Base-by-base conservation (phyloP, 208 protist species). In the Leishmania major region DNA sequence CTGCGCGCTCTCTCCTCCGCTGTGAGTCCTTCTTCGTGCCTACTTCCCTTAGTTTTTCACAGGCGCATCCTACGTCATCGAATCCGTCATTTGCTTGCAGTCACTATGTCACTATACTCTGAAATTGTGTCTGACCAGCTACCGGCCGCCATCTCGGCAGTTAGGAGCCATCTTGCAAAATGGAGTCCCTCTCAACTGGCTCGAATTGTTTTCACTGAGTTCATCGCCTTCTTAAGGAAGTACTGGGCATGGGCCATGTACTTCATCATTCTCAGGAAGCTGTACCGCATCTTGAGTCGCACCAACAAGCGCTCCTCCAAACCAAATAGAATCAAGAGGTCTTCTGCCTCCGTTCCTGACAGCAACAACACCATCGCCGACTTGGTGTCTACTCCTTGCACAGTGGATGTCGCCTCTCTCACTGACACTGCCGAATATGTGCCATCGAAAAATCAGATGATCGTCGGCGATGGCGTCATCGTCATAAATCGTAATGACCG, bases 401-500 rank as follows among this genome's bases (percentile, higher is more conserved):
- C 45, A 31, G 77, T 76, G 55, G 79, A 88, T 47, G 72, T 64
- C 15, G 59, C 79, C 22, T 89, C 78, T 35, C 40, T 86, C 17
- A 43, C 69, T 28, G 79, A 81, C 7, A 35, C 57, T 45, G 70
- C 73, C 4, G 79, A 81, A 28, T 74, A 43, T 1, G 70, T 69
- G 49, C 86, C 83, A 0, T 47, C 75, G 0, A 79, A 70, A 3
- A 88, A 90, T 57, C 86, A 89, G 43, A 80, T 90, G 45, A 83
- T 93, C 45, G 83, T 90, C 17, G 80, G 83, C n/a, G 90, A 92
- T 67, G 88, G 85, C 25, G 84, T 92, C 59, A 90, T 93, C 45
- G 86, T 93, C 60, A 78, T 93, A 15, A 91, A 93, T 72, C 90
- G 90, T 37, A 88, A 89, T 64, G 87, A 91, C 53, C 79, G 90